Conservation (phyloP, 768 basidiomycete species). For the Mycena metata region DNA sequence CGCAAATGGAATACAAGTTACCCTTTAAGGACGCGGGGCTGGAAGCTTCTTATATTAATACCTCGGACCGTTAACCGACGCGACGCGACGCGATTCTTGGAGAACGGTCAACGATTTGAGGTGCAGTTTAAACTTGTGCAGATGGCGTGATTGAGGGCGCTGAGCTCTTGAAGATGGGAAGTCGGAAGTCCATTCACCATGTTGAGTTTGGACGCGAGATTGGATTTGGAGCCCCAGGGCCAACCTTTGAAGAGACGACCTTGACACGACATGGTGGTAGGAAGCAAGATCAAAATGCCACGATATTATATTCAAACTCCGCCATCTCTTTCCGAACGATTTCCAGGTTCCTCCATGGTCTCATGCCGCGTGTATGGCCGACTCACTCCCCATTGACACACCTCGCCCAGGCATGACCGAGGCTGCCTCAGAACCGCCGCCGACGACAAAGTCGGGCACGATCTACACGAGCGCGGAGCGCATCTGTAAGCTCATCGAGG, state of each 20-base stretch:
- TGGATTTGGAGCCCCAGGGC: too few species aligned
- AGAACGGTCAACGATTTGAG: background rate
- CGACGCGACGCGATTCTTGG: background rate
- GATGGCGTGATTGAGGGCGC: too few species aligned
- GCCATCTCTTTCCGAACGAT: background rate
- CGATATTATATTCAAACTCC: background rate
- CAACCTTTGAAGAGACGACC: background rate
- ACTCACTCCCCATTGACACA: slow-evolving; percentile 1
- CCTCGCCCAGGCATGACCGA: too few species aligned
- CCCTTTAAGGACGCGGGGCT: background rate
- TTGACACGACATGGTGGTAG: background rate
- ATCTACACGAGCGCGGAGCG: slow-evolving; percentile 22
- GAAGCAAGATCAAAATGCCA: background rate
- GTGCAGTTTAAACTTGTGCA: background rate
- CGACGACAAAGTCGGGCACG: slow-evolving; percentile 19
- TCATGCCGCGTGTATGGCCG: slow-evolving; percentile 20
- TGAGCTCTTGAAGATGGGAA: too few species aligned
- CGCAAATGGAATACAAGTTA: slow-evolving; percentile 11
- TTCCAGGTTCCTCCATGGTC: background rate
- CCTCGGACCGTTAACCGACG: background rate
- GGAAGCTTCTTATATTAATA: background rate
- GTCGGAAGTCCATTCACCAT: too few species aligned
- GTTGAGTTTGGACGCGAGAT: too few species aligned
- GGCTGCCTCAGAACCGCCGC: too few species aligned
- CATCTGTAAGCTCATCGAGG: slow-evolving; percentile 21